These are phyloP conservation scores for Colletotrichum gloeosporioides DNA, from an alignment of 2,329 filamentous ascomycete genomes.

Conservation along the genomic window DNA sequence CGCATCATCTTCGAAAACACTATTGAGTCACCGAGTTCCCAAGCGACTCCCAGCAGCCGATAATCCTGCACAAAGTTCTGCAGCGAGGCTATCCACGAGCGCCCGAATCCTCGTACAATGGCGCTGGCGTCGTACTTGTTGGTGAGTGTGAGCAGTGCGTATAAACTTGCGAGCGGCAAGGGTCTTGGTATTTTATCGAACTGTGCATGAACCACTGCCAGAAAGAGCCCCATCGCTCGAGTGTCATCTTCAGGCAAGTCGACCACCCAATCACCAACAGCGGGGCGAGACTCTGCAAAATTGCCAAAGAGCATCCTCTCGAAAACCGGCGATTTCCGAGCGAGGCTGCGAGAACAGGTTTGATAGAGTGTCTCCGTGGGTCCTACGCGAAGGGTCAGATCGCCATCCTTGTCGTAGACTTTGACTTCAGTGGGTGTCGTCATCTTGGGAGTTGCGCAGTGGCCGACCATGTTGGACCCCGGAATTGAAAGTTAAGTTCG, in stretches of 20 bases:
- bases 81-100: no score
- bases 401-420: neutral
- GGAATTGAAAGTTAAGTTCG: neutral
- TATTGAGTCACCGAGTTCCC: neutral
- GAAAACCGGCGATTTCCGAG: neutral
- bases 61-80: neutral
- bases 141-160: neutral
- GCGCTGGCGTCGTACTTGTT: neutral
- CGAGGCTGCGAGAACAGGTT: neutral
- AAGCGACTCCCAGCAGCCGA: neutral
- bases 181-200: no score
- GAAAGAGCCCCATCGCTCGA: neutral
- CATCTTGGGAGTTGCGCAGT: neutral
- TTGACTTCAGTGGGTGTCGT: neutral
- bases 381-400: neutral
- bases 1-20: neutral
- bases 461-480: neutral
- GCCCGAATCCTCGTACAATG: neutral
- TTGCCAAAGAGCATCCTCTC: neutral
- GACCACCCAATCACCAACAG: neutral
- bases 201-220: no score
- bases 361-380: neutral
- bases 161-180: neutral
- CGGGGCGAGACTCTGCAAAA: neutral
- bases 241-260: neutral